These are phyloP conservation scores for Phylloporus sp. DNA, from an alignment of 768 basidiomycete species.

Conservation along the genomic window DNA sequence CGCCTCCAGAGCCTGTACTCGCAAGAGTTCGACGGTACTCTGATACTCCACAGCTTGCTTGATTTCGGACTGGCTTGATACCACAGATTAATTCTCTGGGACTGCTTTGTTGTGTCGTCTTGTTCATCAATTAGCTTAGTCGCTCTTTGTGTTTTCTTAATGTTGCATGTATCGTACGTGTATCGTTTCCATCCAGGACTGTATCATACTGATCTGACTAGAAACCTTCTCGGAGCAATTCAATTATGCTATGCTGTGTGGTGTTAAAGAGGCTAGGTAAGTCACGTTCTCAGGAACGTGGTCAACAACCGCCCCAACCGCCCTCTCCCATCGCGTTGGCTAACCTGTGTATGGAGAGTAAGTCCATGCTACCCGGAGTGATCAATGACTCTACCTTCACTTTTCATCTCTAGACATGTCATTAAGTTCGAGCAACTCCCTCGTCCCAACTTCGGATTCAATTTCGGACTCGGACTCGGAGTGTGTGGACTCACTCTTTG, in stretches of 20 bases:
- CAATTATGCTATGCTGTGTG: too few species aligned
- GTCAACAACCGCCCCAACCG: too few species aligned
- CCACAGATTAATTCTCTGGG: background rate
- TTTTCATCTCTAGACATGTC: conserved; percentile 10
- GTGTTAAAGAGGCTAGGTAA: too few species aligned
- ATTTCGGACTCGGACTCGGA: conserved; percentile 19
- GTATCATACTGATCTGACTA: too few species aligned
- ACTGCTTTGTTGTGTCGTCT: too few species aligned
- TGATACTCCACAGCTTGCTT: background rate
- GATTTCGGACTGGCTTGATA: background rate
- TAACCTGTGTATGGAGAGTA: conserved; percentile 3
- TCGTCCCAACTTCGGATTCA: conserved; percentile 5
- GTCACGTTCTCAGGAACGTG: conserved; percentile 23
- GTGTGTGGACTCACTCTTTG: conserved; percentile 47
- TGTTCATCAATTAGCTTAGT: too few species aligned
- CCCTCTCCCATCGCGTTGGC: conserved; percentile 1
- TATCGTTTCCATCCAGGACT: too few species aligned
- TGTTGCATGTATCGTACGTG: too few species aligned
- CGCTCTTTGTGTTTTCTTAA: too few species aligned
- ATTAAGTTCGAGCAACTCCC: background rate
- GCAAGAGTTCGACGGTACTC: background rate
- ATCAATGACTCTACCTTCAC: background rate
- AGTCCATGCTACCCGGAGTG: background rate
- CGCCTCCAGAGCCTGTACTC: background rate
- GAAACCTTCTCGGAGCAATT: too few species aligned